Evolutionary conservation across 2,329 filamentous ascomycete species (phyloP).

Genomic region (Sarocladium kiliense): DNA sequence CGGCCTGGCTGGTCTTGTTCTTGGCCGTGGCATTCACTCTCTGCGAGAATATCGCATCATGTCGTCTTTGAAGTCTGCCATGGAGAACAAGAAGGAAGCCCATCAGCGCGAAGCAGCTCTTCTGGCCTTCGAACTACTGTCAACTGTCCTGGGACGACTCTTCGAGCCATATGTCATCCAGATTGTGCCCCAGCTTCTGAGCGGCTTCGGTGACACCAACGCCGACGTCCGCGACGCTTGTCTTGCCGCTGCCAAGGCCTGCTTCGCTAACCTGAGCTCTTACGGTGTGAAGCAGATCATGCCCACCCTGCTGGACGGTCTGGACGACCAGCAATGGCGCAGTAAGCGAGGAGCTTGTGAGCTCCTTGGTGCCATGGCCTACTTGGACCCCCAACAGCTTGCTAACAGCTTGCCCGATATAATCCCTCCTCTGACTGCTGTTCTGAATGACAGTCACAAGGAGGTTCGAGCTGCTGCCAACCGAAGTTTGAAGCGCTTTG

Average conservation of each 20-base stretch:
- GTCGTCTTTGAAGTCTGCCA: slow-evolving; percentile 69
- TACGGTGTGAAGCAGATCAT: slow-evolving; percentile 94
- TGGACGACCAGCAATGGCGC: slow-evolving; percentile 95
- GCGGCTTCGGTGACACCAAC: slow-evolving; percentile 82
- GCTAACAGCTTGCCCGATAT: slow-evolving; percentile 91
- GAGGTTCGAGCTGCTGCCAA: slow-evolving; percentile 91
- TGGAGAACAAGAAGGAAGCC: slow-evolving; percentile 93
- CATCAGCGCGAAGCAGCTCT: slow-evolving; percentile 86
- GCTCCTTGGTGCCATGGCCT: slow-evolving; percentile 95
- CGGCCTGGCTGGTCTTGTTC: slow-evolving; percentile 83
- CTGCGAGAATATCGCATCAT: slow-evolving; percentile 84
- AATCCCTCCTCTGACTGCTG: slow-evolving; percentile 88
- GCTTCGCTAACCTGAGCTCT: slow-evolving; percentile 88
- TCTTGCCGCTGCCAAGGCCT: slow-evolving; percentile 87
- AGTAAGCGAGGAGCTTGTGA: slow-evolving; percentile 98
- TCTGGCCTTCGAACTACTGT: slow-evolving; percentile 85
- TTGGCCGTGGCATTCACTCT: slow-evolving; percentile 77
- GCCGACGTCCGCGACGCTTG: slow-evolving; percentile 89
- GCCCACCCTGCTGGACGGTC: slow-evolving; percentile 82
- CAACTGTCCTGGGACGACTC: slow-evolving; percentile 75
- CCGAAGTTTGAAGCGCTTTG: slow-evolving; percentile 93
- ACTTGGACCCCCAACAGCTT: slow-evolving; percentile 91
- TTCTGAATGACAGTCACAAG: slow-evolving; percentile 96
- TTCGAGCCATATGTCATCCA: slow-evolving; percentile 98
- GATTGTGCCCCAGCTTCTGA: slow-evolving; percentile 84